phyloP scores from a whole-genome alignment of 78 protist species.

The Isochrysis galbana region DNA sequence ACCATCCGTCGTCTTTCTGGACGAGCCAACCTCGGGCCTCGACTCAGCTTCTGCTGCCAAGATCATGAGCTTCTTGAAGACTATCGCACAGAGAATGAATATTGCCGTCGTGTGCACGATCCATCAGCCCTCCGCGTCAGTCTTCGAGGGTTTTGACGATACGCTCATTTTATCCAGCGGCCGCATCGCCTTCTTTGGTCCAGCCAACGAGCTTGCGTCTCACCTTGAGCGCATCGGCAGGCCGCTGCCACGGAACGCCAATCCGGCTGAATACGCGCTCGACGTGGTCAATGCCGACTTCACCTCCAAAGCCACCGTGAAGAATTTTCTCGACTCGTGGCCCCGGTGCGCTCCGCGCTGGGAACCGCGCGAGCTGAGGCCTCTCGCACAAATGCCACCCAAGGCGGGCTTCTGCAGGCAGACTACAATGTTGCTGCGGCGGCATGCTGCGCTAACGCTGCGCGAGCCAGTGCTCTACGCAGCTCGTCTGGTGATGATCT shows the following conservation, averaged over 20 bases:
- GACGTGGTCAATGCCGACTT: conserved; percentile 15
- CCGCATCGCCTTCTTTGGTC: conserved; percentile 21
- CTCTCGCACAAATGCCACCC: not conserved
- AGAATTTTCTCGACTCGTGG: not conserved
- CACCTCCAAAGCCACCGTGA: not conserved
- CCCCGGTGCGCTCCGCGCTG: not conserved
- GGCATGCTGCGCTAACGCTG: not conserved
- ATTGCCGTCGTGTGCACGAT: conserved; percentile 57
- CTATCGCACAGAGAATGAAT: not conserved
- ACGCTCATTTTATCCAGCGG: conserved; percentile 11
- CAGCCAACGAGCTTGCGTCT: not conserved
- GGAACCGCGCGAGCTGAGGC: not conserved
- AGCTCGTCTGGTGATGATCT: not conserved
- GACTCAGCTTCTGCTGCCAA: conserved; percentile 60
- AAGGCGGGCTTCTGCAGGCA: not conserved
- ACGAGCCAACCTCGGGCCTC: conserved; percentile 83
- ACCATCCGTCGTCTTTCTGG: conserved; percentile 75
- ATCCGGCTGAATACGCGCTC: conserved; percentile 9
- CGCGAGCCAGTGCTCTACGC: not conserved
- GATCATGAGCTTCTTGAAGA: conserved; percentile 51
- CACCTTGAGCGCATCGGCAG: not conserved
- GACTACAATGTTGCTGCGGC: not conserved
- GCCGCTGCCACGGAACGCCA: not conserved
- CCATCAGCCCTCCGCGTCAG: conserved; percentile 64
- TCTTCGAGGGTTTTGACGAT: conserved; percentile 40